Percentiles rank a stretch among this genome's conserved stretches.
phyloP scores from a whole-genome alignment of 2,329 filamentous ascomycete genomes.

The Neofusicoccum sp. region DNA sequence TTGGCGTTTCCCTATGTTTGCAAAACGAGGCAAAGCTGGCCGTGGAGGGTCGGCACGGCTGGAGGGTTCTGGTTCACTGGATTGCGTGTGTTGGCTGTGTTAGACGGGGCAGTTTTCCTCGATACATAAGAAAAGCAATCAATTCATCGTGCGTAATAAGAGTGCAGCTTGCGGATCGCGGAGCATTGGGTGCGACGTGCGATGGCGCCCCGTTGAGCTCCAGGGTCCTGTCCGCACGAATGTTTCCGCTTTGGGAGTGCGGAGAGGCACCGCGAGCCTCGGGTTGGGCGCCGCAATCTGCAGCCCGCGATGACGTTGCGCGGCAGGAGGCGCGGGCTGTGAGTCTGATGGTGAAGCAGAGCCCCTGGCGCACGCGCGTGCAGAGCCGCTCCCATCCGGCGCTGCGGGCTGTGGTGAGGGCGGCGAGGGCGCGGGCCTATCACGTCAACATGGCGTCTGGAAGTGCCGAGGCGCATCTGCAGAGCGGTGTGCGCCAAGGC shows the following conservation, averaged over 20 bases:
- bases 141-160: slow-evolving; percentile 5
- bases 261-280: too few species aligned
- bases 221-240: slow-evolving; percentile 2
- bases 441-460: too few species aligned
- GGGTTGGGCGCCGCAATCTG: too few species aligned
- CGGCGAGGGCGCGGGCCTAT: too few species aligned
- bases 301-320: neutral
- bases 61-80: slow-evolving; percentile 3
- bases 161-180: neutral
- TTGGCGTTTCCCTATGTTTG: neutral
- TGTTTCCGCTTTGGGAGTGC: neutral
- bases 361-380: neutral
- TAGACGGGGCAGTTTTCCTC: slow-evolving; percentile 12
- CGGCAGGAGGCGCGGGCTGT: neutral
- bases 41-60: neutral
- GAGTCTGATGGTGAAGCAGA: neutral
- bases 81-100: slow-evolving; percentile 8
- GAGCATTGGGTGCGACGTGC: neutral
- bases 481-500: neutral
- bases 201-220: neutral
- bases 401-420: neutral
- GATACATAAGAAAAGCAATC: slow-evolving; percentile 14
- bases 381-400: slow-evolving; percentile 7
- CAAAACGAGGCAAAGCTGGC: neutral
- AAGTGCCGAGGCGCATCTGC: neutral